These are phyloP conservation scores for Heimioporus sp. DNA, from an alignment of 768 basidiomycete species.

Conservation along the genomic window DNA sequence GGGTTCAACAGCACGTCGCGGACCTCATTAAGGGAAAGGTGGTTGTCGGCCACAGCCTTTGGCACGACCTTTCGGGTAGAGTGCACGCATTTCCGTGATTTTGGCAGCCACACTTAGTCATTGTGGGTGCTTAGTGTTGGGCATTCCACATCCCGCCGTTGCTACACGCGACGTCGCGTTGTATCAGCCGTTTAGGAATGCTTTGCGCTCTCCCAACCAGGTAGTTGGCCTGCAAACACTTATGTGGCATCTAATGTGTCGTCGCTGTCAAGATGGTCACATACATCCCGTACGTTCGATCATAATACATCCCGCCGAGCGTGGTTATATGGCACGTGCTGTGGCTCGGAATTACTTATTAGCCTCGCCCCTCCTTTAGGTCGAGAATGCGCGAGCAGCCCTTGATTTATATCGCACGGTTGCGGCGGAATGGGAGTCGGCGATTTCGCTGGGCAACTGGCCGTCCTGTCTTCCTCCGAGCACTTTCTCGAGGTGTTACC, in stretches of 20 bases:
- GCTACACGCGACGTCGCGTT: constrained; percentile 78
- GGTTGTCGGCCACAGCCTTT: constrained; percentile 73
- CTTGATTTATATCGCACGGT: constrained; percentile 55
- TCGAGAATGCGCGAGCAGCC: constrained; percentile 71
- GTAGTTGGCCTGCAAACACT: constrained; percentile 74
- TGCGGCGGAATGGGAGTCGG: constrained; percentile 62
- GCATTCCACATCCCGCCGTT: constrained; percentile 76
- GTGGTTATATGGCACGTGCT: not conserved
- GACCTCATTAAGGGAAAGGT: constrained; percentile 67
- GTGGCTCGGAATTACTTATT: constrained; percentile 11
- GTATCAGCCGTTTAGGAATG: constrained; percentile 76
- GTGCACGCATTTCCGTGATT: constrained; percentile 8
- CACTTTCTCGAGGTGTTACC: constrained; percentile 78
- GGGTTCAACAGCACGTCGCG: constrained; percentile 67
- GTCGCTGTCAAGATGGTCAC: constrained; percentile 70
- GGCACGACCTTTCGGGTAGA: constrained; percentile 78
- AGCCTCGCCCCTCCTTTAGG: constrained; percentile 36
- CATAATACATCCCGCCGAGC: not conserved
- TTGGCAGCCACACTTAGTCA: constrained; percentile 6
- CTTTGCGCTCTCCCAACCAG: constrained; percentile 64
- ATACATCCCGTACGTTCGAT: constrained; percentile 62
- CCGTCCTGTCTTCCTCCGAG: constrained; percentile 74
- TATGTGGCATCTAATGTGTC: constrained; percentile 79
- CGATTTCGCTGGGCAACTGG: constrained; percentile 63
- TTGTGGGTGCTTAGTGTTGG: constrained; percentile 53